Conservation (phyloP, 306 rosid species). For the Morella rubra region DNA sequence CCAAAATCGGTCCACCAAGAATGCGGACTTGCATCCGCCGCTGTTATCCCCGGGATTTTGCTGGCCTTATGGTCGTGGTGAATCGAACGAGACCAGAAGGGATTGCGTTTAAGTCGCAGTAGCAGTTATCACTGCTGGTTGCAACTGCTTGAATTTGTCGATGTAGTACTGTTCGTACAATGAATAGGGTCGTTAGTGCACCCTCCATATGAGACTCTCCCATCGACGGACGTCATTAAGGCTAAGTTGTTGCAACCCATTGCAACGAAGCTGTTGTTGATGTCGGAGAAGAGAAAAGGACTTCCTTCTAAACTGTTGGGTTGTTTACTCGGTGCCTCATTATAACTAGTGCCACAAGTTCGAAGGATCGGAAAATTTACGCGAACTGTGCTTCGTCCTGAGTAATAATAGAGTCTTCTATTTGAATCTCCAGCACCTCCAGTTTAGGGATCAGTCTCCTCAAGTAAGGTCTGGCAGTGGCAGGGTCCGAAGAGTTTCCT, state of each 20-base stretch:
- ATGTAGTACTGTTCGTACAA: neutral
- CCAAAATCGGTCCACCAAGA: neutral
- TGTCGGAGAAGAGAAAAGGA: conserved; percentile 10
- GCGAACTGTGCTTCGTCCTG: neutral
- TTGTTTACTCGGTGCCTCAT: neutral
- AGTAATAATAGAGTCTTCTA: too few relatives aligned
- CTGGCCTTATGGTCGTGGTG: neutral
- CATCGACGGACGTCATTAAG: neutral
- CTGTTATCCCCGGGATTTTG: rapidly evolving
- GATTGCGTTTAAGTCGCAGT: neutral
- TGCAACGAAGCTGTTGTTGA: neutral
- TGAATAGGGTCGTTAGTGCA: neutral
- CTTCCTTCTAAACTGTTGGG: neutral
- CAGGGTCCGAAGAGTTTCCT: too few relatives aligned
- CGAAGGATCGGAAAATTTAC: neutral
- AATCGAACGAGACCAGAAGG: neutral
- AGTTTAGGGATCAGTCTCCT: neutral
- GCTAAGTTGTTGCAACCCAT: conserved; percentile 15
- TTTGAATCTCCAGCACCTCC: neutral
- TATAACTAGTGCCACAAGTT: neutral
- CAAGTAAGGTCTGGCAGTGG: conserved; percentile 2
- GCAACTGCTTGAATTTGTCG: neutral
- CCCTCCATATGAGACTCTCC: neutral
- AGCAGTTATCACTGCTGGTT: too few relatives aligned
- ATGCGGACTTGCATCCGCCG: neutral